Evolutionary conservation across 352 stramenopile species (phyloP), one percentile per base, ranked within the genome.

Genomic region (Pythium rhizo-oryzae): DNA sequence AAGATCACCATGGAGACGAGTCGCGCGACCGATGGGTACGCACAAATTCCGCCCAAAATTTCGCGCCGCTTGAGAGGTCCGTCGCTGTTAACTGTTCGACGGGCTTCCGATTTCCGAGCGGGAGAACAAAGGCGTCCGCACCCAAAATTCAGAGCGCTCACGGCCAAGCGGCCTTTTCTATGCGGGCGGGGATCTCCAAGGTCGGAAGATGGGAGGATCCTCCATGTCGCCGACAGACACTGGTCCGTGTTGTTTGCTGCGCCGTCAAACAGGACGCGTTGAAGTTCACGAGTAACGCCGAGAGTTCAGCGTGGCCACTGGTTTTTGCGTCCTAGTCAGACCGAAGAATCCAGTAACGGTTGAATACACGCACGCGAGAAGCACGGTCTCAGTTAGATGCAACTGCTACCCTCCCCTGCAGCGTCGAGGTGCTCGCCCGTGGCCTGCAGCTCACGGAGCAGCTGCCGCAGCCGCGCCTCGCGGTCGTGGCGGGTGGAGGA

Each of bases 381-480:
- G 28, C 28, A 33, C 28, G 28, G 28, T 33, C 28, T 33, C 28
- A 33, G 28, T 33, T 33, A 33, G 28, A 33, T 33, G 28, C 28
- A 6, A 33, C 28, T 33, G 6, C 28, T 6, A 33, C 28, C 28
- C 2, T 43, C 37, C 15, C 3, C 37, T 18, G 15, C 37, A 18
- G 37, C 8, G 11, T 59, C 52, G 52, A 59, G 25, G 58, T 46
- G n/a, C 15, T 66, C 43, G 50, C 62, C 59, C 24, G 51, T 59
- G 37, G 51, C 56, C 33, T 79, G 74, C 12, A 86, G 67, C 39
- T 86, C 65, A 19, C 65, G 65, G n/a, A 86, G 61, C 24, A 88
- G 49, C 23, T 78, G 59, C 23, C 71, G 76, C 35, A 88, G 53
- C 39, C 82, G 69, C 1, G 65, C 67, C 51, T 87, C 77, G 0